Evolutionary conservation across 768 basidiomycete genomes (phyloP), one percentile per base, ranked within the genome.

Genomic region (Phaffia tasmanica): DNA sequence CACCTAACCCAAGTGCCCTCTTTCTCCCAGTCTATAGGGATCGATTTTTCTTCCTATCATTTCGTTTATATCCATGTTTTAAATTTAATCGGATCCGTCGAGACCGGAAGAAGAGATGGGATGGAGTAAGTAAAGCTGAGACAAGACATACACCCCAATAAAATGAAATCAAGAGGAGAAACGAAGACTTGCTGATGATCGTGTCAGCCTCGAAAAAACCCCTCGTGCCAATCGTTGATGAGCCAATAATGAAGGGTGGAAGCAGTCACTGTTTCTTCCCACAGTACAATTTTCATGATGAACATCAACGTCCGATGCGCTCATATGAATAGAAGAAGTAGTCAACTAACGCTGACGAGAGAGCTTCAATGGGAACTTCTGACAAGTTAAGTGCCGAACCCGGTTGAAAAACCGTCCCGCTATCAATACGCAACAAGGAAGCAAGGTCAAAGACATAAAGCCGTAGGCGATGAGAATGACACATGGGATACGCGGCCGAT

Each of bases 191-290:
- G 50, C 59, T 27, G 47, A 49, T 6, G 59, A 27, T 23, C 47
- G 59, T 2, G 64, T 46, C 49, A 65, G 50, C 0, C 64, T 57
- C 23, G 46, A 59, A 57, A 57, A 65, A 7, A 65, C 49, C 3
- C 64, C 64, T 16, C 64, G 57, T 7, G 64, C 57, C 7, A 65
- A 47, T 1, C 58, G 57, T 51, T 65, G 57, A 25, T 65, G 64
- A 3, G 64, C 49, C 3, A 25, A 49, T 50, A 57, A 59, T 11
- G 57, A 59, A 7, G 64, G 64, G 35, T 65, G 64, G 23, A 65
- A 65, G 50, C 64, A 65, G 50, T 65, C 64, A 21, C 59, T 32
- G 16, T 25, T 58, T 46, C 6, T 16, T 46, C 5, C 27, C 3
- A 58, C 21, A 32, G n/a, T n/a, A n/a, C n/a, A 27, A 14, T 7